Evolutionary conservation across 2,329 filamentous ascomycete species (phyloP), one percentile per base, ranked within the genome.

Genomic region (Trichocomaceae sp.): DNA sequence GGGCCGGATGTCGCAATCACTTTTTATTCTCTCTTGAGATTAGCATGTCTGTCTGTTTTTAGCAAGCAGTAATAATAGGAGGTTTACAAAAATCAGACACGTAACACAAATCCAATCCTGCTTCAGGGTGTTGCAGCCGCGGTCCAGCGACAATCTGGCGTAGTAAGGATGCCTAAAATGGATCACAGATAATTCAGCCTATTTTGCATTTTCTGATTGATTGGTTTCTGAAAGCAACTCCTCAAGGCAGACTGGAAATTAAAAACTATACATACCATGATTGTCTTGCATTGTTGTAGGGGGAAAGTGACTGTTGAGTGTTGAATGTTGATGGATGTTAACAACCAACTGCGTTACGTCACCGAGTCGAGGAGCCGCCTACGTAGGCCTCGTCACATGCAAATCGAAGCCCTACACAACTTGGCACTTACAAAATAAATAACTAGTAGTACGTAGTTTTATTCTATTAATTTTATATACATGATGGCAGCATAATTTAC

Each of bases 71-170:
- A 50, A 44, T 10, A n/a, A 23, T 49, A 55, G 49, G 29, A 22
- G 37, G 23, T 63, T 58, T 62, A 76, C 69, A 88, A 65, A 87
- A 83, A 64, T 91, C 84, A 0, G 90, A 95, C 35, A 97, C 91
- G 72, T 99, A 99, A 78, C 92, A 97, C 45, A 99, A 81, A 69
- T 99, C 93, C 23, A 99, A 80, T 5, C 88, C 87, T 7, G 92
- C 87, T 75, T 96, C 92, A 29, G 87, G 81, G 69, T 97, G 91
- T 63, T 86, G 83, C 57, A 85, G 79, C 61, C 93, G 84, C 12
- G 93, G 92, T 9, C 91, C 86, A 45, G 93, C 90, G 59, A 97
- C 90, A 60, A 97, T 88, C 69, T 95, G 89, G 63, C 92, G 88
- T 61, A 97, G 81, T 58, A 97, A 74, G 20, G 86, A 89, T 53